Percentiles rank a stretch among this genome's conserved stretches.
Conservation (phyloP, 306 rosid species). For the Medicago truncatula region MtrunA17r5.0-ANR NC_053049.1:16327501-16328000, state of each 20-base stretch:
- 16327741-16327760: conserved; percentile 81
- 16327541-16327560: background rate
- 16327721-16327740: conserved; percentile 78
- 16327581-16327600: conserved; percentile 49
- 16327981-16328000: conserved; percentile 82
- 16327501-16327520: background rate
- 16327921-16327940: conserved; percentile 94
- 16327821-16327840: conserved; percentile 83
- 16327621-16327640: conserved; percentile 44
- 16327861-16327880: conserved; percentile 90
- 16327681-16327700: conserved; percentile 79
- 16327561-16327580: background rate
- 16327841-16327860: conserved; percentile 83
- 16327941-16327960: conserved; percentile 71
- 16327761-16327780: conserved; percentile 74
- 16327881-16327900: conserved; percentile 44
- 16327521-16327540: no score
- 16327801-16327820: conserved; percentile 77
- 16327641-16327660: conserved; percentile 76
- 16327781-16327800: conserved; percentile 74
- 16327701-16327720: conserved; percentile 68
- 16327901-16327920: conserved; percentile 70
- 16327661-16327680: conserved; percentile 88
- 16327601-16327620: conserved; percentile 91
- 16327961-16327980: conserved; percentile 54